Evolutionary conservation across 179 eudicot species (phyloP), one percentile per base, ranked within the genome.

Genomic region (Patellifolia procumbens): DNA sequence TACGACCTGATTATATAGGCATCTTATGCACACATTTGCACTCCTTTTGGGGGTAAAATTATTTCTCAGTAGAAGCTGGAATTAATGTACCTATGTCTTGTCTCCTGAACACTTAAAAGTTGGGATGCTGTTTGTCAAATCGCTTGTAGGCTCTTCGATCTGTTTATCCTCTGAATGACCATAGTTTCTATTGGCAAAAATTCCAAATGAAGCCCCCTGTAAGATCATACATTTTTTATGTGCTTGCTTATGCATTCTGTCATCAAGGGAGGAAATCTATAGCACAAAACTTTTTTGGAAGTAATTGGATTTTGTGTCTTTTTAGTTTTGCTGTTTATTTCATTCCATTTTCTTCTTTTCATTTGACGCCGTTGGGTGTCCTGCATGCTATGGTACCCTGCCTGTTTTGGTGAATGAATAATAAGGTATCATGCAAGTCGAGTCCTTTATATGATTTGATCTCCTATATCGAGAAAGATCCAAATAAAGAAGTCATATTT

Each of bases 281-380:
- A 59, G 35, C 64, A 59, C 35, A 10, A 13, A 17, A 16, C n/a
- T 61, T 19, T 17, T 64, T 63, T 13, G 19, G 32, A 39, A 42
- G 28, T 42, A 24, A 12, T 39, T 66, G 8, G 32, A 42, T 66
- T 12, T 13, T 66, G 70, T 66, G 70, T 66, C 51, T 66, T 66
- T 35, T 28, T 4, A 19, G 29, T n/a, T 53, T 32, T 71, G 28
- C 37, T 34, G 32, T 65, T 37, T 1, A 7, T 11, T 12, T 66
- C 22, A 10, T 66, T 22, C 28, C 2, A 1, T 9, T 66, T 66
- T 39, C 8, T 17, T 66, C 7, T n/a, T 10, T 66, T 9, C 28
- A 11, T 28, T 49, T 49, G 28, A 70, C 43, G 5, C 28, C 29
- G 19, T 34, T 34, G 28, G 45, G 63, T 34, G 32, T 1, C 7